Evolutionary conservation across 2,329 filamentous ascomycete species (phyloP), one percentile per base, ranked within the genome.

Genomic region (Pseudocercospora ulei): DNA sequence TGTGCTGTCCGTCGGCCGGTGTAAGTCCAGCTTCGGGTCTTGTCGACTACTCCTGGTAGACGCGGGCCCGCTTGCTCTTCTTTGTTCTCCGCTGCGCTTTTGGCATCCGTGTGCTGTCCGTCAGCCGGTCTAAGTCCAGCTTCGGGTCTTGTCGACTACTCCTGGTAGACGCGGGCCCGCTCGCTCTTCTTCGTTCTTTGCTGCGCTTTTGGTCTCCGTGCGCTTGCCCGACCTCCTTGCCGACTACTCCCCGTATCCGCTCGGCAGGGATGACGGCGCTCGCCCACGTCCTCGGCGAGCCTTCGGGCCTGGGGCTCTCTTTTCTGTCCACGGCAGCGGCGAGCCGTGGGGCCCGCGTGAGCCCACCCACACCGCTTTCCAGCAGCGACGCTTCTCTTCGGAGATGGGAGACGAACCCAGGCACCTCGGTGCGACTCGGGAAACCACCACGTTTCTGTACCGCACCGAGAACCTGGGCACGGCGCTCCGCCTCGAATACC

Each of bases 1-100:
- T 27, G 29, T 8, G 37, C 29, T 7, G n/a, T n/a, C n/a, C n/a
- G n/a, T 39, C 12, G 28, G 20, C 36, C 36, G 27, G 27, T 22
- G 25, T 39, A 26, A 39, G 36, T 31, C 27, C 36, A 18, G 12
- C 28, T 11, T 12, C 36, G 14, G 19, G 11, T 3, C 14, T 34
- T 34, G 8, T 25, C 19, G 18, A 14, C 11, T 16, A 8, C 30
- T 5, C 5, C n/a, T 12, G 12, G 30, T 19, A 34, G 17, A 16
- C 12, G 30, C 16, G 30, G 23, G 18, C 14, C 7, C 16, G 20
- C 7, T n/a, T n/a, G n/a, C n/a, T n/a, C n/a, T n/a, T n/a, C n/a
- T n/a, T n/a, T n/a, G n/a, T n/a, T n/a, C n/a, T 18, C 4, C 16
- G 12, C 20, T 3, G 4, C 29, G 23, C 23, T 25, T 7, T 12